Conservation (phyloP, 2,329 filamentous ascomycete species). For the Aspergillus alliaceus region DNA sequence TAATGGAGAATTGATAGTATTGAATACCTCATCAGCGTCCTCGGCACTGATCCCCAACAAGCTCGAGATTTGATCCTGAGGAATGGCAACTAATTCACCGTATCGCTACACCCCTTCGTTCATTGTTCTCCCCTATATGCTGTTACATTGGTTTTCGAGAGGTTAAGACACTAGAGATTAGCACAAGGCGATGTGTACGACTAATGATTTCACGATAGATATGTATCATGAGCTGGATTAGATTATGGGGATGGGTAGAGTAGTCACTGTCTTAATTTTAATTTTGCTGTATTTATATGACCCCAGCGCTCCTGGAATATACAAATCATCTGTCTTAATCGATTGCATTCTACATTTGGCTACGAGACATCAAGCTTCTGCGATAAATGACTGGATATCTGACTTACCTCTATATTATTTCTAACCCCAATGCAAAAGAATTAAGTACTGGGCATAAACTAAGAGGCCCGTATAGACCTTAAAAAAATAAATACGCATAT, state of each 20-base stretch:
- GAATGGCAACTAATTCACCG: slow-evolving; percentile 13
- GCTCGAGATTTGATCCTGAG: slow-evolving; percentile 48
- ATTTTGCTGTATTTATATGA: neutral
- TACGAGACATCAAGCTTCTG: too few relatives aligned
- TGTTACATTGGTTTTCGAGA: neutral
- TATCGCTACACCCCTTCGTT: slow-evolving; percentile 2
- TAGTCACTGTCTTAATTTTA: neutral
- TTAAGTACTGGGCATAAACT: too few relatives aligned
- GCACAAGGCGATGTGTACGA: slow-evolving; percentile 28
- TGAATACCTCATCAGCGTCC: slow-evolving; percentile 64
- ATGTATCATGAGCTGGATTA: slow-evolving; percentile 23
- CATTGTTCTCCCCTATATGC: neutral
- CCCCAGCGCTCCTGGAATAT: neutral
- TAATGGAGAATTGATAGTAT: slow-evolving; percentile 45
- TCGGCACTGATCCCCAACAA: slow-evolving; percentile 57
- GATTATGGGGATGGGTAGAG: neutral
- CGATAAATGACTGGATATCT: too few relatives aligned
- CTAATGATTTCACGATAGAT: slow-evolving; percentile 42
- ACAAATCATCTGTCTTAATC: neutral
- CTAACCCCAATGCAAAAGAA: too few relatives aligned
- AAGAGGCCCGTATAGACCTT: too few relatives aligned
- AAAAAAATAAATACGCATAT: too few relatives aligned
- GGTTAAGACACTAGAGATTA: neutral
- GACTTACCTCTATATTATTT: too few relatives aligned
- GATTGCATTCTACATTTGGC: too few relatives aligned